These are phyloP conservation scores for Carex myosuroides DNA, from an alignment of 176 grass and related monocot species.

Conservation along the genomic window DNA sequence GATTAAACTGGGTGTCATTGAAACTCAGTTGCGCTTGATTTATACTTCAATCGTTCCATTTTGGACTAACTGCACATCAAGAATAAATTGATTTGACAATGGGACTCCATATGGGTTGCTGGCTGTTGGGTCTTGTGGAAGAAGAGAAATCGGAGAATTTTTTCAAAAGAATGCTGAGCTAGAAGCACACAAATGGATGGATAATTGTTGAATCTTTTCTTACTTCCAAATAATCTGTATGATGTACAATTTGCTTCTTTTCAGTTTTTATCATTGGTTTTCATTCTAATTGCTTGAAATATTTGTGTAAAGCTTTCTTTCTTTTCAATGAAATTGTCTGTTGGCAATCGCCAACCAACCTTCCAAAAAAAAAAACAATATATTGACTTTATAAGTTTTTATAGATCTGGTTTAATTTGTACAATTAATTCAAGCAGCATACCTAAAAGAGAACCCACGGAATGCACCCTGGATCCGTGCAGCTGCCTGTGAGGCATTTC, in stretches of 20 bases:
- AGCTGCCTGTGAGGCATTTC: slow-evolving; percentile 83
- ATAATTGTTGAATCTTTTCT: neutral
- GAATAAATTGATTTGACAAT: neutral
- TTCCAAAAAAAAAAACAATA: neutral
- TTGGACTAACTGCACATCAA: neutral
- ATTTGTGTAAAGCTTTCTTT: neutral
- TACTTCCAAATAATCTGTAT: neutral
- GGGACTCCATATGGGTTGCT: neutral
- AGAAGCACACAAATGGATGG: neutral
- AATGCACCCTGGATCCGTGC: slow-evolving; percentile 96
- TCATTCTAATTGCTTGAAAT: neutral
- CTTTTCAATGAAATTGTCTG: neutral
- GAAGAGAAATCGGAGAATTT: neutral
- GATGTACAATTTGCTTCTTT: neutral
- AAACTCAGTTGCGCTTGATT: neutral
- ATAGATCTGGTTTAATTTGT: neutral
- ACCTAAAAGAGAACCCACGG: slow-evolving; percentile 74
- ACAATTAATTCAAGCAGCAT: neutral
- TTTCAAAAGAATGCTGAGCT: neutral
- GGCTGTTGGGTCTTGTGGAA: neutral
- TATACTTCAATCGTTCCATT: neutral
- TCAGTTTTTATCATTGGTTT: neutral
- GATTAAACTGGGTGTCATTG: neutral
- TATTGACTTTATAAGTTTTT: neutral
- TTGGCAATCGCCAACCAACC: neutral